Evolutionary conservation across 192 early-diverging fungal species (phyloP).

Genomic region (Cladochytrium replicatum): DNA sequence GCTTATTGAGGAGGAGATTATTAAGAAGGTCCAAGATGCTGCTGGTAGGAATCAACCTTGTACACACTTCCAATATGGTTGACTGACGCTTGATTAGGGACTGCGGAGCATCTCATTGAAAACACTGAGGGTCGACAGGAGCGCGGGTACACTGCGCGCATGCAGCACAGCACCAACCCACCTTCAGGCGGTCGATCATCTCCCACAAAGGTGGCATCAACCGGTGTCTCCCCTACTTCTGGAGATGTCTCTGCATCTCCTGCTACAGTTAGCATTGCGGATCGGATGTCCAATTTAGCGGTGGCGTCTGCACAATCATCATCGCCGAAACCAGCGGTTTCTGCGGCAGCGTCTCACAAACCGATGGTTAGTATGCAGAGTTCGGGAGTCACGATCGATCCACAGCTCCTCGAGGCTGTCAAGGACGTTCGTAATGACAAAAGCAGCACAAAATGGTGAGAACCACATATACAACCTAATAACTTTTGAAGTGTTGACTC

Average conservation of each 20-base stretch:
- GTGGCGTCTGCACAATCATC: too few relatives aligned
- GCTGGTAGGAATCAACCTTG: conserved; percentile 13
- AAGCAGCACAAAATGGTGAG: conserved; percentile 16
- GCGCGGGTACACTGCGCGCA: conserved; percentile 10
- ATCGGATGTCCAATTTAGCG: too few relatives aligned
- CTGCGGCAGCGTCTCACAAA: too few relatives aligned
- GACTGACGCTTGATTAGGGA: too few relatives aligned
- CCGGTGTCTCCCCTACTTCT: too few relatives aligned
- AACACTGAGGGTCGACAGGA: conserved; percentile 9
- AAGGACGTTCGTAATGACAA: conserved; percentile 26
- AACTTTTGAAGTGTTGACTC: background rate
- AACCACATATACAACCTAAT: background rate
- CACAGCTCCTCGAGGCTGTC: conserved; percentile 23
- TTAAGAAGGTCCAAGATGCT: conserved; percentile 22
- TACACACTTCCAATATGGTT: conserved; percentile 4
- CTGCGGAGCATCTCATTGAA: conserved; percentile 5
- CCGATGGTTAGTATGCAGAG: conserved; percentile 10
- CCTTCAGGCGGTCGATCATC: too few relatives aligned
- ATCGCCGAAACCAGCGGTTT: too few relatives aligned
- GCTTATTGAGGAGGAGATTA: conserved; percentile 17
- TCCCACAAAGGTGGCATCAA: too few relatives aligned
- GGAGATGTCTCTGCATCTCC: too few relatives aligned
- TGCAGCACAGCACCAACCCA: background rate
- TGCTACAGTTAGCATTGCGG: too few relatives aligned
- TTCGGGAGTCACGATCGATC: conserved; percentile 10